Evolutionary conservation across 2,329 filamentous ascomycete genomes (phyloP).

Genomic region (Aspergillus fumigatiaffinis): DNA sequence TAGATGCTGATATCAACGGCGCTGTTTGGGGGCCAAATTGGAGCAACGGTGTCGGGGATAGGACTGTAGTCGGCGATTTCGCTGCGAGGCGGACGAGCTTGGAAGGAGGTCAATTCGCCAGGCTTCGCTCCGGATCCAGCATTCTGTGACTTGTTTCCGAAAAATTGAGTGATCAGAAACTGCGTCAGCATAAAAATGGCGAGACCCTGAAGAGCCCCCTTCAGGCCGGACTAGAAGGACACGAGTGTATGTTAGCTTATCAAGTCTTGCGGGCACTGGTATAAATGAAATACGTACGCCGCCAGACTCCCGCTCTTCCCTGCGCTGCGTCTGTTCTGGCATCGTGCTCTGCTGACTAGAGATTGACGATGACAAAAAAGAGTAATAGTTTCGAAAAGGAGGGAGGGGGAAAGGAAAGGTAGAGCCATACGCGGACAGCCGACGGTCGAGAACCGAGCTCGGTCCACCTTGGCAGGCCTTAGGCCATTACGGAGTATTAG

Average conservation of each 20-base stretch:
- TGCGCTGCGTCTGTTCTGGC: constrained; percentile 38
- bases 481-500: too few species aligned
- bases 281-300: constrained; percentile 22
- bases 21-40: constrained; percentile 81
- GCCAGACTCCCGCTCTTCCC: constrained; percentile 28
- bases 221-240: constrained; percentile 36
- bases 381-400: constrained; percentile 1
- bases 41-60: constrained; percentile 68
- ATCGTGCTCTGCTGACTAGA: constrained; percentile 24
- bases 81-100: constrained; percentile 55
- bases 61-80: constrained; percentile 39
- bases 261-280: background rate
- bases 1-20: constrained; percentile 80
- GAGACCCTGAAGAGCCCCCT: constrained; percentile 51
- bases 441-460: background rate
- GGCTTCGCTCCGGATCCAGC: constrained; percentile 18
- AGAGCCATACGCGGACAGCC: background rate
- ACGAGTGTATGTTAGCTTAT: constrained; percentile 18
- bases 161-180: constrained; percentile 54
- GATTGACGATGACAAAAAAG: constrained; percentile 5
- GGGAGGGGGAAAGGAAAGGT: constrained; percentile 7
- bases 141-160: constrained; percentile 39
- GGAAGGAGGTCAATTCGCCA: constrained; percentile 57
- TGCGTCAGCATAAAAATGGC: constrained; percentile 59
- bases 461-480: background rate